These are phyloP conservation scores for Candida cerambycidarum DNA, from an alignment of 805 yeast genomes.

Conservation along the genomic window DNA sequence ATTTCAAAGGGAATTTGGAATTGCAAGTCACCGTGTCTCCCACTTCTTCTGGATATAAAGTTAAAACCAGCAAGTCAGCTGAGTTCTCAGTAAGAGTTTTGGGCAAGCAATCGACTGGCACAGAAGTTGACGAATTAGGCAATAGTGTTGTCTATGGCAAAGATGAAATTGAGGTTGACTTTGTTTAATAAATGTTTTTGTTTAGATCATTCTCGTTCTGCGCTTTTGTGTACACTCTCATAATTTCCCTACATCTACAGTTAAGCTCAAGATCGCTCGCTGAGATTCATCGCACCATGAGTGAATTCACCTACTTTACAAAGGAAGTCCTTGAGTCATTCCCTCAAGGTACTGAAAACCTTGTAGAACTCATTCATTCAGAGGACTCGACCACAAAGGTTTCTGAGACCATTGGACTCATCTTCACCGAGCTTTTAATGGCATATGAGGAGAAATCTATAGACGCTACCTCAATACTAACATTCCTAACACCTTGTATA, in stretches of 20 bases:
- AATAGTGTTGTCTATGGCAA: constrained; percentile 5
- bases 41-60: constrained; percentile 11
- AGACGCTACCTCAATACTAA: constrained; percentile 1
- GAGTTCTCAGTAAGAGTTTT: constrained; percentile 15
- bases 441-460: constrained; percentile 8
- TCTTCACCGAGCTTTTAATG: constrained; percentile 17
- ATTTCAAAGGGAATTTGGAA: constrained; percentile 19
- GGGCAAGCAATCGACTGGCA: constrained; percentile 1
- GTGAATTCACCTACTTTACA: constrained; percentile 18
- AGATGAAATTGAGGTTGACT: neutral
- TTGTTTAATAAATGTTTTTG: neutral
- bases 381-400: constrained; percentile 15
- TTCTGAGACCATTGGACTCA: constrained; percentile 3
- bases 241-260: no score
- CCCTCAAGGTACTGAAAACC: constrained; percentile 31
- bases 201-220: neutral
- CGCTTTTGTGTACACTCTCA: no score
- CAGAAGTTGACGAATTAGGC: neutral
- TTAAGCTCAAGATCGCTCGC: no score
- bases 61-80: constrained; percentile 12
- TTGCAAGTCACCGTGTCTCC: constrained; percentile 5
- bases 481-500: constrained; percentile 27
- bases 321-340: constrained; percentile 33
- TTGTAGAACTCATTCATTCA: constrained; percentile 31
- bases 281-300: neutral